Evolutionary conservation across 495 filamentous ascomycete genomes (phyloP), one percentile per base, ranked within the genome.

Genomic region (Stereocaulon alpinum): DNA sequence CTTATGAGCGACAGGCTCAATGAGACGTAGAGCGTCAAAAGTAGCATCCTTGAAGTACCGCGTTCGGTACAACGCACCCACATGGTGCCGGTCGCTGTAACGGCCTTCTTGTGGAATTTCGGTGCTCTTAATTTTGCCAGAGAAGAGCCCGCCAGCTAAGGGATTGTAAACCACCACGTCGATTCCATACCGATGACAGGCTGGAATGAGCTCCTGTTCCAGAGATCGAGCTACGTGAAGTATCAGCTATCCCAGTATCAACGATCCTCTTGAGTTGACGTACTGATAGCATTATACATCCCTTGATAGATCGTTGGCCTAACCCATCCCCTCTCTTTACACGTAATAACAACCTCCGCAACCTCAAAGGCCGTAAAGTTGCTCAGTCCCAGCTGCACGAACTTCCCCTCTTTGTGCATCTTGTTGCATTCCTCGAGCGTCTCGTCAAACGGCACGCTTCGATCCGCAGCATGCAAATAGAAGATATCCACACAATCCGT

Each of bases 91-190:
- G 58, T 86, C 77, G 57, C 79, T 83, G 71, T 83, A 95, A 15
- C 91, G 80, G 5, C 91, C 89, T 49, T 82, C 79, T 0, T 70
- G 67, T 6, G 88, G 87, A 0, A 85, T 71, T 67, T 88, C 86
- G 32, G 69, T 72, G 40, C 80, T 78, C 73, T 88, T 91, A 74
- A 90, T 91, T 67, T 93, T 93, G 55, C 91, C 89, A 27, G 84
- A 85, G 67, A 95, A 86, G 20, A 95, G 70, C 0, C 91, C 91
- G 6, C 90, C 91, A 11, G 88, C 89, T 53, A 88, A 74, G 0
- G 91, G 91, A 69, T 95, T 95, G 72, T 96, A 95, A n/a, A 92
- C 76, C 29, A 95, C 90, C 27, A 95, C 80, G 61, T 93, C 87
- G 30, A 96, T 75, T 0, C 88, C 87, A 67, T 92, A 95, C 17